phyloP scores from a whole-genome alignment of 2,329 filamentous ascomycete species.

The Cladosporium sp. region DNA sequence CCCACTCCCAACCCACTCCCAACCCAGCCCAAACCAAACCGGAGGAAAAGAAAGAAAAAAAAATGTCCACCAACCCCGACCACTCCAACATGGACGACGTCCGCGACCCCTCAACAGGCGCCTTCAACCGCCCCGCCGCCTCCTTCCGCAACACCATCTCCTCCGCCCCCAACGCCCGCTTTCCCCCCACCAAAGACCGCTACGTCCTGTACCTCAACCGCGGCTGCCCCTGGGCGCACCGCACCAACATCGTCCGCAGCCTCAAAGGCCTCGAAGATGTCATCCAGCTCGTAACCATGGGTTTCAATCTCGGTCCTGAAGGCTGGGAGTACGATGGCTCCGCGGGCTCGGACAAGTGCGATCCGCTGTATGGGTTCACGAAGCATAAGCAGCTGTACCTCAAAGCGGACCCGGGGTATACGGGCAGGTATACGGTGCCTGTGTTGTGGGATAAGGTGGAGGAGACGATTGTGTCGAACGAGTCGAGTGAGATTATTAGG shows the following conservation, averaged over 20 bases:
- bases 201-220: constrained; percentile 64
- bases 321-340: constrained; percentile 74
- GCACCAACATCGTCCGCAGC: constrained; percentile 49
- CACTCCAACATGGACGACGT: constrained; percentile 14
- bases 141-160: constrained; percentile 61
- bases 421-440: constrained; percentile 78
- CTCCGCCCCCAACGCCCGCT: constrained; percentile 52
- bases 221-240: constrained; percentile 65
- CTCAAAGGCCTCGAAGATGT: constrained; percentile 55
- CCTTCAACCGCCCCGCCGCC: constrained; percentile 57
- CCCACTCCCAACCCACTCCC: too few relatives aligned
- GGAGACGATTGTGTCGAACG: constrained; percentile 78
- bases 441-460: constrained; percentile 71
- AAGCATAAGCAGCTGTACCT: constrained; percentile 75
- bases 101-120: constrained; percentile 38
- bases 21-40: not conserved
- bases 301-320: constrained; percentile 44
- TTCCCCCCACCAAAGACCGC: constrained; percentile 60
- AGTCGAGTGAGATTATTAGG: constrained; percentile 86
- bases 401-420: constrained; percentile 65
- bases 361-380: constrained; percentile 66
- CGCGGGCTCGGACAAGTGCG: constrained; percentile 57
- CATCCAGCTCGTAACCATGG: constrained; percentile 52
- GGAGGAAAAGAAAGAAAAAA: not conserved
- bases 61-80: constrained; percentile 7